These are phyloP conservation scores for Fragilaria radians DNA, from an alignment of 108 stramenopile species.

Conservation along the genomic window DNA sequence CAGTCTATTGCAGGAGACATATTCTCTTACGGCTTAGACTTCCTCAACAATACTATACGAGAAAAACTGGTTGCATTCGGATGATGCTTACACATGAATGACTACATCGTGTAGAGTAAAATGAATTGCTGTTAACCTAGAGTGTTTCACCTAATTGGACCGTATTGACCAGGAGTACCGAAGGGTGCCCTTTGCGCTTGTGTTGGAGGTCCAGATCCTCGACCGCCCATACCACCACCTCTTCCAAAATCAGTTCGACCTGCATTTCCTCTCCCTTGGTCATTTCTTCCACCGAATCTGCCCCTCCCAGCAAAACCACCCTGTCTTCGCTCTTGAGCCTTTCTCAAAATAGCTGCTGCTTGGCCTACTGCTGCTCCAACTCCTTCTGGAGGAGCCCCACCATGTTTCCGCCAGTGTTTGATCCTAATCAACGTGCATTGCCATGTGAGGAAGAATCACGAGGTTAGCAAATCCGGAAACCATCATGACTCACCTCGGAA, in stretches of 20 bases:
- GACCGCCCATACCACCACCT: constrained; percentile 17
- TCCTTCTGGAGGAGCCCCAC: constrained; percentile 88
- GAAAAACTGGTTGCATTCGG: no score
- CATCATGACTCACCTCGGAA: neutral
- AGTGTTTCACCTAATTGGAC: no score
- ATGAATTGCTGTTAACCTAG: no score
- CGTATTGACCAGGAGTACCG: constrained; percentile 34
- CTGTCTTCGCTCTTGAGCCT: constrained; percentile 71
- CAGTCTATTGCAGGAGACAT: no score
- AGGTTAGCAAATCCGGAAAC: neutral
- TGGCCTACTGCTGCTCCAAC: constrained; percentile 85
- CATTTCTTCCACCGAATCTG: constrained; percentile 40
- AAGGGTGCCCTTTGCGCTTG: neutral
- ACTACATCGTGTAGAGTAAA: no score
- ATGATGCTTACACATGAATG: no score
- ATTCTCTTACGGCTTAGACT: no score
- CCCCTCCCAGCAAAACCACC: constrained; percentile 53
- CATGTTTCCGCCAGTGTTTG: constrained; percentile 84
- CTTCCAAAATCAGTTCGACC: constrained; percentile 29
- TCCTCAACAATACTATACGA: no score
- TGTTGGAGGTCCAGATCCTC: constrained; percentile 3
- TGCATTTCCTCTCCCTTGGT: constrained; percentile 28
- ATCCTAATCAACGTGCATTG: constrained; percentile 31
- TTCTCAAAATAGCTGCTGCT: constrained; percentile 83
- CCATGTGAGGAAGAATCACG: neutral